These are phyloP conservation scores for Sphaerulina populicola DNA, from an alignment of 2,329 filamentous ascomycete genomes.

Conservation along the genomic window DNA sequence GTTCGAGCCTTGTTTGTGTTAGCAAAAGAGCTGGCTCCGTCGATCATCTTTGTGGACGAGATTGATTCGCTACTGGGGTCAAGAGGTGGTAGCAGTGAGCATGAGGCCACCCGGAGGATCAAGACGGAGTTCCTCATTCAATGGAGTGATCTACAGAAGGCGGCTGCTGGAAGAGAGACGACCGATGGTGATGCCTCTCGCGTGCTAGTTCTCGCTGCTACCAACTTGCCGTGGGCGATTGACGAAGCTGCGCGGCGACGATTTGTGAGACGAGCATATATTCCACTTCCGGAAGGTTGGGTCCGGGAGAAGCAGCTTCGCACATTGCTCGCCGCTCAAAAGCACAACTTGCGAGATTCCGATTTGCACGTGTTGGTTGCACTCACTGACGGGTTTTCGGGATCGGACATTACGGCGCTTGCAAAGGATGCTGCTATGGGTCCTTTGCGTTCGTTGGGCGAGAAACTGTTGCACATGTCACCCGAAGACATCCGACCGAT, in stretches of 20 bases:
- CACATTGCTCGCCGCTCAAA: conserved; percentile 76
- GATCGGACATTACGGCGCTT: conserved; percentile 90
- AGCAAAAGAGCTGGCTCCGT: conserved; percentile 82
- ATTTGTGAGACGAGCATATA: conserved; percentile 92
- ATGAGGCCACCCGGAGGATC: conserved; percentile 85
- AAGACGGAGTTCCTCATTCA: conserved; percentile 98
- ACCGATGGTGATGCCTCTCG: conserved; percentile 71
- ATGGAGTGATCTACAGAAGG: conserved; percentile 88
- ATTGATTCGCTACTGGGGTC: conserved; percentile 90
- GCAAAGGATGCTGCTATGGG: conserved; percentile 99
- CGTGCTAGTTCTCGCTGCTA: conserved; percentile 88
- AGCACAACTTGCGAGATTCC: conserved; percentile 62
- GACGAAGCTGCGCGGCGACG: conserved; percentile 86
- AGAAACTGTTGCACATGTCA: conserved; percentile 78
- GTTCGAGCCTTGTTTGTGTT: conserved; percentile 83
- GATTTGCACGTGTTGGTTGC: conserved; percentile 69
- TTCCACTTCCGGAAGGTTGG: conserved; percentile 77
- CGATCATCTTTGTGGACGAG: conserved; percentile 97
- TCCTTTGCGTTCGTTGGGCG: conserved; percentile 78
- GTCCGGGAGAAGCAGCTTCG: conserved; percentile 72
- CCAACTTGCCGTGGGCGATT: conserved; percentile 94
- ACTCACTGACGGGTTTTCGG: conserved; percentile 89
- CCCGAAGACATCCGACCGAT: conserved; percentile 94
- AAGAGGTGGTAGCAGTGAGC: conserved; percentile 72
- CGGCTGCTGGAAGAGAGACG: conserved; percentile 72